Conservation (phyloP, 345 rosid genomes). For the Eucalyptus erythrocorys region DNA sequence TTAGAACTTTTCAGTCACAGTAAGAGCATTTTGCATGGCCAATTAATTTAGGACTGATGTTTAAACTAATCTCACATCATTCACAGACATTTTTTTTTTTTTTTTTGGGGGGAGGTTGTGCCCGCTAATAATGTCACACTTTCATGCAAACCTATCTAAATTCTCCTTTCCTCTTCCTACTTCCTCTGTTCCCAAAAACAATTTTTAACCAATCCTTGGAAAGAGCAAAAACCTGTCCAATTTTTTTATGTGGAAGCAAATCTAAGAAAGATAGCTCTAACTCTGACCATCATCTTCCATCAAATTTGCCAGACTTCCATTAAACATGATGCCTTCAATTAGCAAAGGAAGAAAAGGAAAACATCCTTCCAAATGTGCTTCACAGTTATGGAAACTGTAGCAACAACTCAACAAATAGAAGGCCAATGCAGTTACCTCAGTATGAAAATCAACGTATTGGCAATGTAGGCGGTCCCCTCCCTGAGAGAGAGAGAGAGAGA, state of each 20-base stretch:
- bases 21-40: not conserved
- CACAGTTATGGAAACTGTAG: not conserved
- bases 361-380: not conserved
- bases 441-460: conserved; percentile 80
- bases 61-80: not conserved
- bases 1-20: not conserved
- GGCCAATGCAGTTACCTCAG: conserved; percentile 39
- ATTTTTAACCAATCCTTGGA: not conserved
- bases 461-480: conserved; percentile 91
- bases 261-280: not conserved
- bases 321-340: not conserved
- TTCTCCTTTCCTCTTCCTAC: not conserved
- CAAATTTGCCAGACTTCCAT: not conserved
- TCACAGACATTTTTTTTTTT: not conserved
- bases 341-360: not conserved
- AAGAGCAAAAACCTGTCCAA: not conserved
- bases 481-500: conserved; percentile 15
- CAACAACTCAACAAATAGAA: not conserved
- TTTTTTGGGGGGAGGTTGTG: not conserved
- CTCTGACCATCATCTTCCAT: not conserved
- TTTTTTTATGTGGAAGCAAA: not conserved
- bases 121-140: not conserved
- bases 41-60: not conserved
- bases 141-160: not conserved
- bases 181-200: not conserved